Evolutionary conservation across 768 basidiomycete genomes (phyloP), one percentile per base, ranked within the genome.

Genomic region (Paxillus involutus): DNA sequence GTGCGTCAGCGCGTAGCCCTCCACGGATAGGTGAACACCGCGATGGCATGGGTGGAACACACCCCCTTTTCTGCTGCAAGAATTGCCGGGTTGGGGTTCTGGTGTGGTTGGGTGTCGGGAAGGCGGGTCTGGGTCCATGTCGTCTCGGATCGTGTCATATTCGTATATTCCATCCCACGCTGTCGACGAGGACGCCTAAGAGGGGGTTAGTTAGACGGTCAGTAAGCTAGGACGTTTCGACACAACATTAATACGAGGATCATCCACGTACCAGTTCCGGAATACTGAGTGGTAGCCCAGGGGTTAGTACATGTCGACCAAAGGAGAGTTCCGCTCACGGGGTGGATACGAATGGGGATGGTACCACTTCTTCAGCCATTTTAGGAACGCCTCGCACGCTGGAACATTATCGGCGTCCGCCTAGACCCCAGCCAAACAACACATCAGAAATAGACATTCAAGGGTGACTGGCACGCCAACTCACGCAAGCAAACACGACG

Each of bases 261-360:
- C 29, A 39, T n/a, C n/a, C n/a, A 14, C 68, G 41, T 49, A 78
- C 80, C 80, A 17, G 75, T 78, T 13, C 82, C 81, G 44, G 81
- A 83, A n/a, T n/a, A n/a, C n/a, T n/a, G n/a, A n/a, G n/a, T n/a
- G n/a, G 80, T 83, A 47, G 3, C 10, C 19, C 12, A 12, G 8
- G 14, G 26, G 44, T 26, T 10, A 13, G 13, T 9, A 8, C 14
- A 24, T 44, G 24, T 39, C 21, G 10, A 36, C 16, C 19, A n/a
- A 29, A 21, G 4, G 32, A 24, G 13, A 4, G 26, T n/a, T 36
- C 6, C 2, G 67, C 84, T 59, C 59, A 85, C 86, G 0, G 85
- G 86, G 60, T 89, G 83, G 16, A 89, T 85, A 11, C 83, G 72
- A 52, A 75, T 73, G 6, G 83, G 76, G 2, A 66, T 74, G 69